Percentiles rank a stretch among this genome's conserved stretches.
Evolutionary conservation across 306 rosid species (phyloP).

Genomic region (Vigna trinervia): DNA sequence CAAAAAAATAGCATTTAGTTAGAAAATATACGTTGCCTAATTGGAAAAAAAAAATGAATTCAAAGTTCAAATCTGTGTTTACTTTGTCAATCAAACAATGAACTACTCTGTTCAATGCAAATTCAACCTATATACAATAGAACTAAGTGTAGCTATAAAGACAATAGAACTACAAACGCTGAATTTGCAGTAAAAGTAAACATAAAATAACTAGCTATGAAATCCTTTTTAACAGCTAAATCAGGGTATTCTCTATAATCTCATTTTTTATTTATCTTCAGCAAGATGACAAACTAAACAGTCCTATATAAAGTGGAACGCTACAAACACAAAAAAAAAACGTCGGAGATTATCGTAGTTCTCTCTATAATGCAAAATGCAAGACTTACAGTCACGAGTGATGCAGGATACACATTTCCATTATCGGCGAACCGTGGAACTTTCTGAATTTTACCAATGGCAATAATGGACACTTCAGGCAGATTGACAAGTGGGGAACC

Average conservation of each 20-base stretch:
- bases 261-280: background rate
- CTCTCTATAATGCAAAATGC: background rate
- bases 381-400: slow-evolving; percentile 85
- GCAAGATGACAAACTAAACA: slow-evolving; percentile 6
- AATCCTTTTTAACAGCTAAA: background rate
- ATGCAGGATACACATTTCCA: slow-evolving; percentile 73
- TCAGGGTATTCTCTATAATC: background rate
- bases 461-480: slow-evolving; percentile 91
- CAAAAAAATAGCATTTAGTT: background rate
- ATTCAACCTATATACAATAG: slow-evolving; percentile 6
- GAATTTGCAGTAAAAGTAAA: slow-evolving; percentile 4
- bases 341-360: background rate
- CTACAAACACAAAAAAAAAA: background rate
- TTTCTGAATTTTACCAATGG: slow-evolving; percentile 86
- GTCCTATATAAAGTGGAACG: background rate
- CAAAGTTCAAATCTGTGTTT: slow-evolving; percentile 23
- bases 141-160: background rate
- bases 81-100: slow-evolving; percentile 1
- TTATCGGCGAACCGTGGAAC: slow-evolving; percentile 68
- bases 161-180: slow-evolving; percentile 13
- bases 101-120: background rate
- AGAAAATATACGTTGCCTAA: background rate
- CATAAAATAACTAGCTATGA: background rate
- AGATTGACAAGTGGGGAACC: slow-evolving; percentile 96
- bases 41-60: background rate